Conservation (phyloP, 2,329 filamentous ascomycete species). For the Nemania sp. region DNA sequence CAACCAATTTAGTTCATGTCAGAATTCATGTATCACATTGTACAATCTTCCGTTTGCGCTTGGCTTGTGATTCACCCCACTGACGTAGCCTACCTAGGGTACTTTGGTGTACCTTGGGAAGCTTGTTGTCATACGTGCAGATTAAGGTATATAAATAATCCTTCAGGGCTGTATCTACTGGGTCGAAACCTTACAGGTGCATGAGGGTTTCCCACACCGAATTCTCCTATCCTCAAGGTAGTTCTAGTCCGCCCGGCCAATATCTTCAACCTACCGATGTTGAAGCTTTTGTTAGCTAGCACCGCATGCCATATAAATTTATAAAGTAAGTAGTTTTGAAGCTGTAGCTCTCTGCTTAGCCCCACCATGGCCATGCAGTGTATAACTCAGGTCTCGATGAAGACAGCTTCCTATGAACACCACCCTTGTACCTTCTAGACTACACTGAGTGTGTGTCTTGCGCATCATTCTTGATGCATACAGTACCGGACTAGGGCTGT, state of each 20-base stretch:
- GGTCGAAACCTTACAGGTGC: neutral
- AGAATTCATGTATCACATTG: neutral
- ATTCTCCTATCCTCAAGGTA: neutral
- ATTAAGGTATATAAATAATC: neutral
- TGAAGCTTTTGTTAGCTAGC: neutral
- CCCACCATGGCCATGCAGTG: neutral
- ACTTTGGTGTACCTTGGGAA: too few relatives aligned
- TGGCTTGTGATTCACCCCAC: neutral
- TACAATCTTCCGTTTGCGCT: neutral
- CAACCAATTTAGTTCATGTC: neutral
- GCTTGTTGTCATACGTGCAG: neutral
- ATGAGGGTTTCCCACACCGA: neutral
- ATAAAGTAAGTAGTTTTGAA: slow-evolving; percentile 1
- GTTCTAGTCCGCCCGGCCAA: neutral
- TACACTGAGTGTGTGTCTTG: neutral
- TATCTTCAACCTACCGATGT: neutral
- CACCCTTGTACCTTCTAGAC: neutral
- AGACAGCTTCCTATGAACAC: neutral
- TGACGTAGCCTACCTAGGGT: neutral
- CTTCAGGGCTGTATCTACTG: neutral
- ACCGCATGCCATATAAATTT: neutral
- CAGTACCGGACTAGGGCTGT: neutral
- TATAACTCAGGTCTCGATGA: neutral
- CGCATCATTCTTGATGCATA: slow-evolving; percentile 1
- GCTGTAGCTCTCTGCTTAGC: neutral